These are phyloP conservation scores for Candida nitratophila DNA, from an alignment of 805 yeast species.

Conservation along the genomic window DNA sequence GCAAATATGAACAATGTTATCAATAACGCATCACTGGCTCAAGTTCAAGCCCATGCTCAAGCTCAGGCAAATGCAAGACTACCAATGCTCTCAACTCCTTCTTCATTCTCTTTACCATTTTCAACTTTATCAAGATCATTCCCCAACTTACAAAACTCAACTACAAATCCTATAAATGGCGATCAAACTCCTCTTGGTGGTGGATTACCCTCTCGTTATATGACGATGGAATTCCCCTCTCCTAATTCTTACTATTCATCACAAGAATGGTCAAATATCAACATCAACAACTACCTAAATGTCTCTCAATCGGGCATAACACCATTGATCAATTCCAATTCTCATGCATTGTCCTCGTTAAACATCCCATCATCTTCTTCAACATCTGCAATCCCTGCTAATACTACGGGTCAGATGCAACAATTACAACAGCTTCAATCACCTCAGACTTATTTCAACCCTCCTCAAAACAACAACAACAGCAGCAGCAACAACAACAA, in stretches of 20 bases:
- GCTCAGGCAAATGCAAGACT: slow-evolving; percentile 1
- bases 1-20: no score
- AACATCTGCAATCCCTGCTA: not conserved
- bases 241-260: slow-evolving; percentile 70
- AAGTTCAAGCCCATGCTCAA: no score
- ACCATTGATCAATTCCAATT: slow-evolving; percentile 28
- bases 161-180: not conserved
- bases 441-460: not conserved
- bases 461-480: no score
- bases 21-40: no score
- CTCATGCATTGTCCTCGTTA: slow-evolving; percentile 15
- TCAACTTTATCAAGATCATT: not conserved
- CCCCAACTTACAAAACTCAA: not conserved
- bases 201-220: slow-evolving; percentile 67
- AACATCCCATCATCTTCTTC: not conserved
- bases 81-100: not conserved
- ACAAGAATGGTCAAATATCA: slow-evolving; percentile 35
- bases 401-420: not conserved
- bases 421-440: not conserved
- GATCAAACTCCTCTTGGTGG: slow-evolving; percentile 42
- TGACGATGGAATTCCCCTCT: slow-evolving; percentile 66
- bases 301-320: slow-evolving; percentile 32
- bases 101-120: not conserved
- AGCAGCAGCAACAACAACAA: no score
- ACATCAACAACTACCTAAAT: slow-evolving; percentile 4